Evolutionary conservation across 2,329 filamentous ascomycete genomes (phyloP).

Genomic region (Pestalotiopsis sp.): DNA sequence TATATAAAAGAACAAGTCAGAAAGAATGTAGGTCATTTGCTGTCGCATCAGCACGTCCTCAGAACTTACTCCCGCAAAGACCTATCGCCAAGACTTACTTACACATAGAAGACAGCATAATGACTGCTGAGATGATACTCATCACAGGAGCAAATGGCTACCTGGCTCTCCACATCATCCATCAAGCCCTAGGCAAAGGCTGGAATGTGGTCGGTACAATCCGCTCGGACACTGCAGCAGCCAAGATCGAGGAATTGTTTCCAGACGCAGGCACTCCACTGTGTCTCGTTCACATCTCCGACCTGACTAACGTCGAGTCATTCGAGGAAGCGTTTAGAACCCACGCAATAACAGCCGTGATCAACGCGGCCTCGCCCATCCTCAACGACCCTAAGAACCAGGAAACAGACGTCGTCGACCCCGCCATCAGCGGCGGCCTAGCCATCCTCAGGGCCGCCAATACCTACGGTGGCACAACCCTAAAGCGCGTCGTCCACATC

Average conservation of each 20-base stretch:
- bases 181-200: neutral
- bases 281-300: neutral
- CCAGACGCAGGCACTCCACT: neutral
- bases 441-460: neutral
- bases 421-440: neutral
- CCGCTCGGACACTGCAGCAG: neutral
- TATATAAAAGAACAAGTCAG: too few relatives aligned
- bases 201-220: conserved; percentile 8
- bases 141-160: conserved; percentile 8
- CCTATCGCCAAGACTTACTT: neutral
- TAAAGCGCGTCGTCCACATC: neutral
- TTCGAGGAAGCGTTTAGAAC: neutral
- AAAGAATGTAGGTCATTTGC: too few relatives aligned
- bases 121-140: conserved; percentile 1
- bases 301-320: neutral
- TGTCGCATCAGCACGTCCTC: too few relatives aligned
- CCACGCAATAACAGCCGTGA: neutral
- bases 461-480: neutral
- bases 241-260: neutral
- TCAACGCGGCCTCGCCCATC: neutral
- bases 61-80: neutral
- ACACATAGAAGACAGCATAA: neutral
- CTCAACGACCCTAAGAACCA: neutral
- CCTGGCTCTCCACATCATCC: neutral
- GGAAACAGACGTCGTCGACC: conserved; percentile 3